Base-by-base conservation (phyloP, 768 basidiomycete genomes). In the Tricholoma sp. region DNA sequence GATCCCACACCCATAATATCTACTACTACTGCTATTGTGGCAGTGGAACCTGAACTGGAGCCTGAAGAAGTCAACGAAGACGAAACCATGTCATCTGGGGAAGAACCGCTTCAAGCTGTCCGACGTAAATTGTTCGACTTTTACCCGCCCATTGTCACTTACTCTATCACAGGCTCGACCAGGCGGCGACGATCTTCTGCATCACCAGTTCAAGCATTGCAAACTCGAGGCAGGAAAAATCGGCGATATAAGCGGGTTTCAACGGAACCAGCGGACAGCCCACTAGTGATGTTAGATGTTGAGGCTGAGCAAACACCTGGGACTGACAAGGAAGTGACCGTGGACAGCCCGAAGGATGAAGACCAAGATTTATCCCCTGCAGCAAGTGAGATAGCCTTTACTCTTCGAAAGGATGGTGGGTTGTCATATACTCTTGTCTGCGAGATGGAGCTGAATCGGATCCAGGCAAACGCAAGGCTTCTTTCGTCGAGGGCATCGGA, bases 381-480 rank as follows among this genome's bases (percentile, higher is more conserved):
- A 24, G 68, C 69, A 33, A 54, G 63, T 24, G 62, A 63, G 5
- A 18, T 33, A 20, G 52, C 15, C 6, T 55, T 54, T 41, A 55
- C 62, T 3, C 68, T 68, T 36, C 68, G 70, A 10, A 64, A 66
- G 58, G 71, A 74, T 41, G 71, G 71, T 72, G 50, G 10, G 58
- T 60, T 12, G 24, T 4, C 24, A 15, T 1, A 4, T 31, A 41
- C 11, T 6, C 28, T 44, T 6, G 18, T 44, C 47, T 39, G 12
- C 39, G n/a, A 24, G n/a, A 17, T 11, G 8, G 18, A 17, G 5
- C 42, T 55, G 34, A 61, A n/a, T 20, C 34, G 13, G 45, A n/a
- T 50, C 7, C 64, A 85, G 86, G 76, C 32, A 89, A 89, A 72
- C 83, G 88, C 28, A 88, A 87, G 63, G 80, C 80, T 2, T 82